Conservation (phyloP, 2,329 filamentous ascomycete genomes). For the Knoxdaviesia capensis region DNA sequence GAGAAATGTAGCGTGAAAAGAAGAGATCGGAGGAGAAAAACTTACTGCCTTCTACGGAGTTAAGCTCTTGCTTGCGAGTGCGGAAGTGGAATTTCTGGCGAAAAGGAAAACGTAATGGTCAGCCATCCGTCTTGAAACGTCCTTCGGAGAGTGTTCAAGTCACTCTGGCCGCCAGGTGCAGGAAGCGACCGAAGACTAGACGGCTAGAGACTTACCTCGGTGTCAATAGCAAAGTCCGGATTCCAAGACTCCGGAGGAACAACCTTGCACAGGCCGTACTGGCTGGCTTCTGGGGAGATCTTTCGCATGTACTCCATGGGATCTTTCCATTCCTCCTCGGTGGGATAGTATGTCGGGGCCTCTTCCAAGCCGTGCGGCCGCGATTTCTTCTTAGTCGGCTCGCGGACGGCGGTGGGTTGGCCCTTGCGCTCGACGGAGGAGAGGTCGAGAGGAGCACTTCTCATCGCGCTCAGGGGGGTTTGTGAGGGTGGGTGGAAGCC, state of each 20-base stretch:
- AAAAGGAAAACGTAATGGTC: slow-evolving; percentile 1
- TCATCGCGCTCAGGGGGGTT: slow-evolving; percentile 33
- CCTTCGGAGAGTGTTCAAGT: background rate
- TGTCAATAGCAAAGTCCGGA: slow-evolving; percentile 88
- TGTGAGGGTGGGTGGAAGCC: slow-evolving; percentile 28
- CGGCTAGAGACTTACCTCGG: slow-evolving; percentile 42
- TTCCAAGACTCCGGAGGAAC: slow-evolving; percentile 90
- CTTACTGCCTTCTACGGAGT: slow-evolving; percentile 94
- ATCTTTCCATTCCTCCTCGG: slow-evolving; percentile 84
- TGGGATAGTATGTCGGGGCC: slow-evolving; percentile 78
- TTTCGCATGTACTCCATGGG: slow-evolving; percentile 87
- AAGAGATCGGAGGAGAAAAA: slow-evolving; percentile 7
- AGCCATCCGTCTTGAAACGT: background rate
- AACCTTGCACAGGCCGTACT: slow-evolving; percentile 89
- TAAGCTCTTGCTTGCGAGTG: slow-evolving; percentile 88
- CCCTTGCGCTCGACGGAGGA: slow-evolving; percentile 82
- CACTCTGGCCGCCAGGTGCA: background rate
- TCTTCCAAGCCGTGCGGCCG: slow-evolving; percentile 74
- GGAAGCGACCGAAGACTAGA: too few species aligned
- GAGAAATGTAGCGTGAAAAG: too few species aligned
- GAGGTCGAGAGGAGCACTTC: slow-evolving; percentile 52
- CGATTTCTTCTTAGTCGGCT: slow-evolving; percentile 55
- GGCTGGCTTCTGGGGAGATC: slow-evolving; percentile 65
- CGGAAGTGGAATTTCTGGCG: slow-evolving; percentile 83
- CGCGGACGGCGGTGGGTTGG: slow-evolving; percentile 55